Percentiles rank a stretch among this genome's conserved stretches.
phyloP scores from a whole-genome alignment of 2,329 filamentous ascomycete genomes.

The Rhynchosporium agropyri region DNA sequence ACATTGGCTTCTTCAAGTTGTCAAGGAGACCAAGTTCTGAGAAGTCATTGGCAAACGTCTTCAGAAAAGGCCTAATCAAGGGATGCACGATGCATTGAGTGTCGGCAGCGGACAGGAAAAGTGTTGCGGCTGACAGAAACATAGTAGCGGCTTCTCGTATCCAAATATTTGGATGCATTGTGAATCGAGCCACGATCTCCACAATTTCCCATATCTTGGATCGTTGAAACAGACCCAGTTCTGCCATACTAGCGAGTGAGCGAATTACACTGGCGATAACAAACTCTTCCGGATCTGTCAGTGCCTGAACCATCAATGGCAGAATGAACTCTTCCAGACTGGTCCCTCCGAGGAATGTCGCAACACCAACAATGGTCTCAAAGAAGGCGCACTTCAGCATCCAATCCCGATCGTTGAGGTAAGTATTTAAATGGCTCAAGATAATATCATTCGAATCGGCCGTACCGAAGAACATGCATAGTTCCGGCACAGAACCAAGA shows the following conservation, averaged over 20 bases:
- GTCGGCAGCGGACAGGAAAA: slow-evolving; percentile 77
- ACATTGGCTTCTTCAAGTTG: slow-evolving; percentile 77
- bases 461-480: slow-evolving; percentile 94
- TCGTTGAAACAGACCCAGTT: slow-evolving; percentile 83
- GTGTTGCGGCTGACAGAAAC: slow-evolving; percentile 77
- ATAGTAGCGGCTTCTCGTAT: slow-evolving; percentile 87
- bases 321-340: slow-evolving; percentile 94
- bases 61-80: slow-evolving; percentile 79
- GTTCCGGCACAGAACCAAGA: slow-evolving; percentile 83
- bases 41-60: slow-evolving; percentile 69
- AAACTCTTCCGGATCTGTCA: slow-evolving; percentile 91
- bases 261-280: slow-evolving; percentile 90
- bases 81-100: slow-evolving; percentile 81
- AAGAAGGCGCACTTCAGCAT: slow-evolving; percentile 96
- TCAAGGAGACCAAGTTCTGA: slow-evolving; percentile 77
- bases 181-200: slow-evolving; percentile 79
- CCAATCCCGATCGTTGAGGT: slow-evolving; percentile 96
- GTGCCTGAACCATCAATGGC: slow-evolving; percentile 91
- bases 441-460: slow-evolving; percentile 95
- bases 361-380: slow-evolving; percentile 90
- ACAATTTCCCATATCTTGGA: slow-evolving; percentile 86
- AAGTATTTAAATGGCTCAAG: slow-evolving; percentile 93
- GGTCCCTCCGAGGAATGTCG: slow-evolving; percentile 83
- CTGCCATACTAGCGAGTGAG: slow-evolving; percentile 84
- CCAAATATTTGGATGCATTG: slow-evolving; percentile 94